Evolutionary conservation across 495 filamentous ascomycete genomes (phyloP).

Genomic region (Penicillium alfredii): DNA sequence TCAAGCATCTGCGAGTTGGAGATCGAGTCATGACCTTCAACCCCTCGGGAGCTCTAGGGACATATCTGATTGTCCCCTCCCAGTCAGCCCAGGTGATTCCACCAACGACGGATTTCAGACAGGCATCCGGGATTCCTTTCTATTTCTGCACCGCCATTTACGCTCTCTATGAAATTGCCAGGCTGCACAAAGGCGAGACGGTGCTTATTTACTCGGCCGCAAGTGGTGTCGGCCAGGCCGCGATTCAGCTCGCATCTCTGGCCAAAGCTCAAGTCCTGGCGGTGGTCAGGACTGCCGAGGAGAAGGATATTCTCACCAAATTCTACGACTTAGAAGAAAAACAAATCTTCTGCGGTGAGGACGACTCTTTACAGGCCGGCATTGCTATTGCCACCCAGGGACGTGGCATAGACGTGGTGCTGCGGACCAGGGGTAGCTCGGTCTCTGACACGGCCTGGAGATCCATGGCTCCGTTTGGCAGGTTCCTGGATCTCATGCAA

Average conservation of each 20-base stretch:
- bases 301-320: constrained; percentile 25
- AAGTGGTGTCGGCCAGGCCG: constrained; percentile 52
- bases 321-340: constrained; percentile 25
- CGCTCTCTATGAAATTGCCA: constrained; percentile 28
- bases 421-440: constrained; percentile 42
- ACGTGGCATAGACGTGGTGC: constrained; percentile 40
- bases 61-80: too few species aligned
- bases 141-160: constrained; percentile 49
- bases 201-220: constrained; percentile 53
- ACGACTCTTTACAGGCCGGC: constrained; percentile 11
- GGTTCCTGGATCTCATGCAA: constrained; percentile 40
- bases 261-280: constrained; percentile 49
- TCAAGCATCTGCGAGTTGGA: background rate
- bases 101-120: too few species aligned
- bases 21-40: background rate
- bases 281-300: constrained; percentile 42
- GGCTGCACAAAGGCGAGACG: constrained; percentile 39
- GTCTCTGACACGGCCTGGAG: constrained; percentile 38
- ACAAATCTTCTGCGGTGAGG: constrained; percentile 35
- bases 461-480: constrained; percentile 44
- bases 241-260: constrained; percentile 49
- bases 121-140: too few species aligned
- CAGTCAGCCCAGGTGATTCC: too few species aligned
- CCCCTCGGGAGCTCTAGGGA: background rate
- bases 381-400: constrained; percentile 32